phyloP scores from a whole-genome alignment of 2,329 filamentous ascomycete genomes.

The Boeremia exigua region DNA sequence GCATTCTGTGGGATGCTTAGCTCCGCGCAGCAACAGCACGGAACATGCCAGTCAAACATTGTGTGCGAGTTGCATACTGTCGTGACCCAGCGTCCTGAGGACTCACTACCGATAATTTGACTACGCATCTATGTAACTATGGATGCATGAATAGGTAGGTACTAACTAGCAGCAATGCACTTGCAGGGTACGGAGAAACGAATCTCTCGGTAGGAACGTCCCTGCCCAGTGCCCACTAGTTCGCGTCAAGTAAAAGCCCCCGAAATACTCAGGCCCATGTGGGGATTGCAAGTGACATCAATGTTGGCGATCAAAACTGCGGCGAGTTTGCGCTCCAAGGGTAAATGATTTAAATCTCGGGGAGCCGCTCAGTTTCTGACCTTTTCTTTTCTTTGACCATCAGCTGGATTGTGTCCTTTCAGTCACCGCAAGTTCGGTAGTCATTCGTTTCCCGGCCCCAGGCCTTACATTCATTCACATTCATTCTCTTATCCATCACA shows the following conservation, averaged over 20 bases:
- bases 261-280: conserved; percentile 15
- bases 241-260: conserved; percentile 15
- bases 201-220: background rate
- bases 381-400: conserved; percentile 4
- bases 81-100: background rate
- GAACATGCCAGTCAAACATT: conserved; percentile 1
- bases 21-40: conserved; percentile 1
- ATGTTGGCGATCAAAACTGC: conserved; percentile 4
- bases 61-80: background rate
- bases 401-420: conserved; percentile 10
- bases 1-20: background rate
- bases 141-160: background rate
- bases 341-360: conserved; percentile 12
- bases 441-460: conserved; percentile 17
- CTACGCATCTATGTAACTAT: background rate
- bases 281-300: conserved; percentile 8
- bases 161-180: background rate
- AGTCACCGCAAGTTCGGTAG: conserved; percentile 20
- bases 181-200: background rate
- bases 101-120: background rate
- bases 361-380: conserved; percentile 5
- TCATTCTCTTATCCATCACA: conserved; percentile 9
- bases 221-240: conserved; percentile 6
- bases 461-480: conserved; percentile 21
- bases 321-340: background rate